A percentile compares a stretch with the other conserved stretches of the same genome.
Conservation (phyloP, 352 stramenopile genomes). For the Globisporangium apiculatum region DNA sequence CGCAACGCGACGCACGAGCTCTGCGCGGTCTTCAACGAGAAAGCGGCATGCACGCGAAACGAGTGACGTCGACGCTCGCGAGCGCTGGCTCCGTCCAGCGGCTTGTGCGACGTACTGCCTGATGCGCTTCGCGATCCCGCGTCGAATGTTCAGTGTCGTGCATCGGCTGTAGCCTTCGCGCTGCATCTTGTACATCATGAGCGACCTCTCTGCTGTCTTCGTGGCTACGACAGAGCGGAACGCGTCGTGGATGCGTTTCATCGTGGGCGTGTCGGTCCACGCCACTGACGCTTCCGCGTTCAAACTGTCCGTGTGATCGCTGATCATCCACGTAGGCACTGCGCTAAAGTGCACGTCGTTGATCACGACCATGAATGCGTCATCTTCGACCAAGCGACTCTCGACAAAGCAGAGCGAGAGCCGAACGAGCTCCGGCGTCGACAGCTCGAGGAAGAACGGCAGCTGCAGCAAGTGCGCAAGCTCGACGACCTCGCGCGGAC, state of each 20-base stretch:
- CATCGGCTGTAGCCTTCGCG: slow-evolving; percentile 10
- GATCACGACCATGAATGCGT: slow-evolving; percentile 10
- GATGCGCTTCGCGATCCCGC: slow-evolving; percentile 3
- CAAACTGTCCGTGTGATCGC: neutral
- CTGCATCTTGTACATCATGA: slow-evolving; percentile 14
- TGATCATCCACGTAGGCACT: slow-evolving; percentile 7
- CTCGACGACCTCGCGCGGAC: slow-evolving; percentile 10
- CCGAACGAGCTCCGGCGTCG: slow-evolving; percentile 17
- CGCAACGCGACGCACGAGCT: slow-evolving; percentile 22
- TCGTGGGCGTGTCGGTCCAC: neutral
- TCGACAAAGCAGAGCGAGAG: slow-evolving; percentile 20
- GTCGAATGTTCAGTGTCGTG: slow-evolving; percentile 6
- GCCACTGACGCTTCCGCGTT: neutral
- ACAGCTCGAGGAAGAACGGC: slow-evolving; percentile 24
- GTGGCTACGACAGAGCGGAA: slow-evolving; percentile 4
- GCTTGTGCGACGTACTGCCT: slow-evolving; percentile 2
- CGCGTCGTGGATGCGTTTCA: slow-evolving; percentile 3
- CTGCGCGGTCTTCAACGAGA: slow-evolving; percentile 26
- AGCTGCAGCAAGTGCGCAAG: slow-evolving; percentile 19
- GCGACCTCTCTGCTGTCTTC: neutral
- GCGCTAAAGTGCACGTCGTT: slow-evolving; percentile 7
- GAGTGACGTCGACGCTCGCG: slow-evolving; percentile 9
- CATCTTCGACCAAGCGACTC: slow-evolving; percentile 10
- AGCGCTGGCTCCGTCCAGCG: too few species aligned
- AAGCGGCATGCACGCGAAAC: slow-evolving; percentile 17